Base-by-base conservation (phyloP, 345 rosid species). In the Cardamine resedifolia region DNA sequence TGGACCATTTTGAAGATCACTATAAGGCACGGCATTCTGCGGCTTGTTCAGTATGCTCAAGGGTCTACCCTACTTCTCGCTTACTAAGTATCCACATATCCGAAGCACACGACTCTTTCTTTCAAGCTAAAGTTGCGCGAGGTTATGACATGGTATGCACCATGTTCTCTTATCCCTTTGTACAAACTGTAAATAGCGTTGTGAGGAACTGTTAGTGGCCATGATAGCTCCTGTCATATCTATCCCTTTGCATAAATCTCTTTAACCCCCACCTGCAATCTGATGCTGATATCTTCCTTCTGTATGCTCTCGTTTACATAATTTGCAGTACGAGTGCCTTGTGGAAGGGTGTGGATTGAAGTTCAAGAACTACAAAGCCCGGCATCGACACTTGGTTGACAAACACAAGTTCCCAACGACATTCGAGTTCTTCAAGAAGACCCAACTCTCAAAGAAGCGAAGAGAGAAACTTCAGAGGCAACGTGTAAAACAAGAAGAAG, bases 61-160 rank as follows among this genome's bases (percentile, higher is more conserved):
- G 88, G 74, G 97, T 88, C 71, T 94, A 82, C 74, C 97, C 98
- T 14, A 89, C 97, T 3, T 88, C 96, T 6, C 86, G 85, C 48
- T 74, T 94, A 19, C 88, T 94, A 50, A 86, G 91, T 81, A 84
- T 94, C 27, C 96, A 94, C 80, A 80, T 91, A 20, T 94, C 97
- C 11, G 98, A 94, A 86, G 82, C 90, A 10, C 98, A 94, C 11
- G 97, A 88, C 79, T 94, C 98, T 53, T 91, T 94, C 86, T 94
- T 94, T 64, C 88, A 94, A 70, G 96, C 98, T 11, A 94, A 94
- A 85, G 97, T 89, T 73, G 96, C 90, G 8, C 92, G 87, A 21
- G 97, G 98, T 16, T 85, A 85, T 77, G 80, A 86, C 66, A 76
- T 91, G 98, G 98, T 94, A 88, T 60, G 15, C 39, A 62, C 68